Percentiles rank a stretch among this genome's conserved stretches.
Evolutionary conservation across 2,329 filamentous ascomycete species (phyloP).

Genomic region (Torrubiella hemipterigena): DNA sequence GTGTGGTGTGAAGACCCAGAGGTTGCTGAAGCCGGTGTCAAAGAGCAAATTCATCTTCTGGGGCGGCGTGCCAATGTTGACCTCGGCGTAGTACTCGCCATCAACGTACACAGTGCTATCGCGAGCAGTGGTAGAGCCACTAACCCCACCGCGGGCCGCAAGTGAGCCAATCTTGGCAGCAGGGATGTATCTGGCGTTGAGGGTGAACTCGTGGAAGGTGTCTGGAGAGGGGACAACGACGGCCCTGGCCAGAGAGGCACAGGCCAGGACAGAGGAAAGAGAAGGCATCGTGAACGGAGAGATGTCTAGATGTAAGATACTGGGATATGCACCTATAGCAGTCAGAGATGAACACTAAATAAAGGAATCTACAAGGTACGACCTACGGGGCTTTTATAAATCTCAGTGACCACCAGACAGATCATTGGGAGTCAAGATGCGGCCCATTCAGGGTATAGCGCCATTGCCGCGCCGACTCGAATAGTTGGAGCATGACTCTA

Average conservation of each 20-base stretch:
- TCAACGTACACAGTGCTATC: not conserved
- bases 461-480: too few species aligned
- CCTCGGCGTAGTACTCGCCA: not conserved
- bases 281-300: too few species aligned
- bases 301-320: too few species aligned
- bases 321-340: too few species aligned
- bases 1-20: conserved; percentile 22
- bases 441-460: too few species aligned
- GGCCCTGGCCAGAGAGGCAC: not conserved
- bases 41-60: not conserved
- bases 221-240: not conserved
- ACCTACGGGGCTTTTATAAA: too few species aligned
- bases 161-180: not conserved
- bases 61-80: not conserved
- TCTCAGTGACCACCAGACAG: too few species aligned
- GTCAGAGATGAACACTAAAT: too few species aligned
- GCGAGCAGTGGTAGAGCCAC: not conserved
- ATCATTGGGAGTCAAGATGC: too few species aligned
- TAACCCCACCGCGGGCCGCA: not conserved
- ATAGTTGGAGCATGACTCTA: too few species aligned
- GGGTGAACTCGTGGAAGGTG: conserved; percentile 1
- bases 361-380: too few species aligned
- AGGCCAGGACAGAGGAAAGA: not conserved
- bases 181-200: conserved; percentile 2
- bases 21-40: conserved; percentile 3